Evolutionary conservation across 768 basidiomycete genomes (phyloP).

Genomic region (Amanita muscaria): DNA sequence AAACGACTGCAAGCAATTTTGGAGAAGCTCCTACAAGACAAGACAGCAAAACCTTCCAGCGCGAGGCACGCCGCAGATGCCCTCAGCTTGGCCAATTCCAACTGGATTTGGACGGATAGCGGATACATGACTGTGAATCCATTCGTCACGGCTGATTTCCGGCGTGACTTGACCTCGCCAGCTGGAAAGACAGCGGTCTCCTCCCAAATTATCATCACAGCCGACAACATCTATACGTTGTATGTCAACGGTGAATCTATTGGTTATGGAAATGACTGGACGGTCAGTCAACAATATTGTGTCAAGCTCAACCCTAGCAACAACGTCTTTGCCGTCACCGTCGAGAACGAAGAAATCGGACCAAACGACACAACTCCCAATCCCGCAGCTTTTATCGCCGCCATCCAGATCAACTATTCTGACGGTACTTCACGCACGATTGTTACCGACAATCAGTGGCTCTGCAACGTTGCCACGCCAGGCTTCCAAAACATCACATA

Average conservation of each 20-base stretch:
- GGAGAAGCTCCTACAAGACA: no score
- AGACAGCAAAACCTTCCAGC: no score
- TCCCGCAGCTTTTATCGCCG: conserved; percentile 22
- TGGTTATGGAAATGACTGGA: conserved; percentile 16
- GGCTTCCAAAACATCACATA: conserved; percentile 20
- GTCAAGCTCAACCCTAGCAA: conserved; percentile 18
- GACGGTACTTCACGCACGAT: conserved; percentile 22
- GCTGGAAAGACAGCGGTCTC: conserved; percentile 20
- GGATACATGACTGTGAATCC: conserved; percentile 12
- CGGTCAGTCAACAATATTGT: conserved; percentile 19
- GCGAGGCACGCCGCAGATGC: no score
- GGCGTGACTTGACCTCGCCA: conserved; percentile 16
- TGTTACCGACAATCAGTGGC: conserved; percentile 24
- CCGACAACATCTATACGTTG: conserved; percentile 24
- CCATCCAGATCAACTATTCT: conserved; percentile 14
- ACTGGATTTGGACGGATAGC: conserved; percentile 26
- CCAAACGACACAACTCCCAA: neutral
- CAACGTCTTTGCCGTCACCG: conserved; percentile 28
- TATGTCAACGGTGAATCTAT: conserved; percentile 23
- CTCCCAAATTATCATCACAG: conserved; percentile 23
- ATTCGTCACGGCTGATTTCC: conserved; percentile 20
- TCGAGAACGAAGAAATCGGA: conserved; percentile 15
- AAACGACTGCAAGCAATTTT: no score
- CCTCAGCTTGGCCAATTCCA: conserved; percentile 4
- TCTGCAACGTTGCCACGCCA: conserved; percentile 14